A percentile compares a stretch with the other conserved stretches of the same genome.
Conservation (phyloP, 164 flowering plant species). For the Magnolia changhungtana region DNA sequence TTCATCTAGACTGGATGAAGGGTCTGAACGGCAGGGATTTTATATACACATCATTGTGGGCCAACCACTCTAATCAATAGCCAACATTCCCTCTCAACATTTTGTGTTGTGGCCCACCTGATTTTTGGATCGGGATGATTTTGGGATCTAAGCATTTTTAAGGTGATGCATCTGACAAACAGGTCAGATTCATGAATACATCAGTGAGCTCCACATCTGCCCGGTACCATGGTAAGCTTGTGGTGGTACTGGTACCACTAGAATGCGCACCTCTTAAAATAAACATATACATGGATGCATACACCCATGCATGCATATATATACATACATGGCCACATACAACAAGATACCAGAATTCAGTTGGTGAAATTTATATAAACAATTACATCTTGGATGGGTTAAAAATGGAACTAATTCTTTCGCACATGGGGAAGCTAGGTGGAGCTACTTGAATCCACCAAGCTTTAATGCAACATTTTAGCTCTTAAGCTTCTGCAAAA, state of each 20-base stretch:
- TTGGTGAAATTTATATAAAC: not conserved
- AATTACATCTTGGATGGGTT: not conserved
- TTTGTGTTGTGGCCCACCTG: too few species aligned
- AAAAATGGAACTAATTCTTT: not conserved
- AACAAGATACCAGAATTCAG: not conserved
- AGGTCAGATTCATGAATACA: too few species aligned
- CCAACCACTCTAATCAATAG: too few species aligned
- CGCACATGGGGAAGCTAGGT: not conserved
- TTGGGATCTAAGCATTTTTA: too few species aligned
- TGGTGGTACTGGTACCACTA: not conserved
- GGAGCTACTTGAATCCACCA: not conserved
- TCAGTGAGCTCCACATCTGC: too few species aligned
- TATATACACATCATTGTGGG: too few species aligned
- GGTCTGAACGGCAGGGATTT: too few species aligned
- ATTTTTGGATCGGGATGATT: too few species aligned
- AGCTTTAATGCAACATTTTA: not conserved
- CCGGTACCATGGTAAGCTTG: too few species aligned
- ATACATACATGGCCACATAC: not conserved
- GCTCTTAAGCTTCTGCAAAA: not conserved
- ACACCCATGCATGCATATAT: not conserved
- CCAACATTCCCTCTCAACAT: too few species aligned
- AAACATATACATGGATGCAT: not conserved
- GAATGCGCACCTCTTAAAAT: not conserved
- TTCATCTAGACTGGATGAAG: too few species aligned
- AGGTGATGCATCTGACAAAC: too few species aligned